Conservation (phyloP, 257 asterid species). For the Solanum lycopersicoides region DNA sequence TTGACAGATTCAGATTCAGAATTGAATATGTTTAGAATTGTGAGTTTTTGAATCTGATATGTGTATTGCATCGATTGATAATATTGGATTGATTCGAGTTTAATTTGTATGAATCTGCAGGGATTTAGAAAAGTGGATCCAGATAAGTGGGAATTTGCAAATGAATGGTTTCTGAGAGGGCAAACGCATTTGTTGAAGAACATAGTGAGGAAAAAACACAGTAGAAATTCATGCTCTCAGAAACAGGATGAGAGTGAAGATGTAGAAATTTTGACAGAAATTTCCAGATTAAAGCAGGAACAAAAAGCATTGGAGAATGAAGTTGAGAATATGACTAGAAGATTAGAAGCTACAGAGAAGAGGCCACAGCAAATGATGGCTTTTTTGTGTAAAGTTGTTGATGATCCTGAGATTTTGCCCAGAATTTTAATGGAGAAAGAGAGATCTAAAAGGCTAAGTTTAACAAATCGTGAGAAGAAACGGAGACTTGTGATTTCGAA, state of each 20-base stretch:
- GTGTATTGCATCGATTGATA: not conserved
- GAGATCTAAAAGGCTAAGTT: constrained; percentile 1
- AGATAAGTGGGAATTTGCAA: constrained; percentile 85
- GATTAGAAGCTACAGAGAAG: constrained; percentile 80
- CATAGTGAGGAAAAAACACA: constrained; percentile 44
- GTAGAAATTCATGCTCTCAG: not conserved
- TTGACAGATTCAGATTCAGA: not conserved
- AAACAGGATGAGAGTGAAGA: constrained; percentile 29
- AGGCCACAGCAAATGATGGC: constrained; percentile 86
- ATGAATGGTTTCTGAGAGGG: constrained; percentile 79
- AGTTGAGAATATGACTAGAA: constrained; percentile 52
- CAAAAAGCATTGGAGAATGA: constrained; percentile 52
- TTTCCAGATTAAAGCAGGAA: constrained; percentile 45
- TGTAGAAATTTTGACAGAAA: constrained; percentile 23
- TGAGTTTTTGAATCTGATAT: not conserved
- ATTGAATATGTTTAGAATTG: not conserved
- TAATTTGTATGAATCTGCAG: constrained; percentile 13
- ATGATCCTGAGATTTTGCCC: constrained; percentile 61
- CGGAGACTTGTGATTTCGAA: constrained; percentile 12
- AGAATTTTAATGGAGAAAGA: constrained; percentile 50
- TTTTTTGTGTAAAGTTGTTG: constrained; percentile 62
- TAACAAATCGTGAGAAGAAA: constrained; percentile 30
- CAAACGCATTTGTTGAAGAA: constrained; percentile 62
- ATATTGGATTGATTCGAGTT: not conserved
- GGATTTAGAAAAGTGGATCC: constrained; percentile 86